Evolutionary conservation across 1,139 yeast species (phyloP), one percentile per base, ranked within the genome.

Genomic region (Meyerozyma guilliermondii): DNA sequence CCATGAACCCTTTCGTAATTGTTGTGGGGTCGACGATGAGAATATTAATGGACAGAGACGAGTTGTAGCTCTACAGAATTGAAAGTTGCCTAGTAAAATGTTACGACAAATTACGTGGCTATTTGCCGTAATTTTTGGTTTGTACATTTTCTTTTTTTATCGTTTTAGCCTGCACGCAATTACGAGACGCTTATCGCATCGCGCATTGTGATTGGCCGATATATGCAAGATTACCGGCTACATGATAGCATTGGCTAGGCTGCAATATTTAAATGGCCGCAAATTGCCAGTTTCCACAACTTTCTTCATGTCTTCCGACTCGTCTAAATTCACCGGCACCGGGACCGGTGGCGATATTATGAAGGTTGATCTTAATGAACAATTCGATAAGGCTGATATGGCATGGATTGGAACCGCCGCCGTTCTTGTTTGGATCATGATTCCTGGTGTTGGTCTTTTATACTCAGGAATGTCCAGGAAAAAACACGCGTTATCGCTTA

Each of bases 401-500:
- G 88, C 81, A 16, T 91, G 96, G 96, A 76, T 91, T 47, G 89
- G 85, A 62, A 74, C 79, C 10, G 77, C 92, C 9, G 80, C 82
- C 7, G 83, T 78, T 14, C 72, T 89, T 46, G 96, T 89, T 49
- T 88, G 95, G 92, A 80, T 89, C 55, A 89, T 91, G 96, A 79
- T 84, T 60, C 97, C 97, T 28, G 98, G 98, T 47, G 83, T 91
- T 41, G 98, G 97, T 45, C 68, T 91, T 41, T 71, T 89, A 48
- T 91, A 91, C 66, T 86, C 95, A 28, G 98, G 98, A 51, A 71
- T 89, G 50, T 83, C 96, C 8, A 80, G 98, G 64, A 89, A 89
- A 64, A 87, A 88, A 66, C 96, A 91, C 57, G 96, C 97, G 13
- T 70, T 89, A 46, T 85, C 96, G 9, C 72, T 91, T 44, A 68